phyloP scores from a whole-genome alignment of 495 filamentous ascomycete species.

The Aspergillus affinis region DNA sequence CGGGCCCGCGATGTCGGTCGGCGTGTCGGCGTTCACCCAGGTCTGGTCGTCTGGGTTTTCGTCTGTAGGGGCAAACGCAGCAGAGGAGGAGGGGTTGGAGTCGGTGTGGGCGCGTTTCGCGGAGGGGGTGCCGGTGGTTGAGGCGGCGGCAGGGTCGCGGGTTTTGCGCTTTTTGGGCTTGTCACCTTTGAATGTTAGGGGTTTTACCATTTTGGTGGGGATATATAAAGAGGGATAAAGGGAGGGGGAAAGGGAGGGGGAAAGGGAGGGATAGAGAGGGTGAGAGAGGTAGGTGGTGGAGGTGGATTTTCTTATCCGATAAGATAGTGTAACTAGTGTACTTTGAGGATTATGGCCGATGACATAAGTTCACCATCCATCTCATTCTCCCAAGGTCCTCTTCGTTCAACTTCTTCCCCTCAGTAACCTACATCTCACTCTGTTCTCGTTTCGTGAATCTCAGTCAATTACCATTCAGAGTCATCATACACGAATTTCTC shows the following conservation, averaged over 20 bases:
- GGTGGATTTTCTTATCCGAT: conserved; percentile 2
- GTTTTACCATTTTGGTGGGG: conserved; percentile 61
- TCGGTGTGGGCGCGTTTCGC: conserved; percentile 38
- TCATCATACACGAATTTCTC: background rate
- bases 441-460: background rate
- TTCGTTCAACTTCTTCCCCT: background rate
- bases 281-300: background rate
- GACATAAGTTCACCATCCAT: background rate
- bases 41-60: conserved; percentile 63
- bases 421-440: background rate
- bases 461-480: background rate
- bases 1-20: conserved; percentile 78
- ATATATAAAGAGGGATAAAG: conserved; percentile 1
- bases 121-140: conserved; percentile 14
- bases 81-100: conserved; percentile 38
- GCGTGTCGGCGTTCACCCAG: conserved; percentile 84
- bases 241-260: background rate
- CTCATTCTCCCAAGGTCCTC: background rate
- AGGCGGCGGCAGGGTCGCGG: conserved; percentile 26
- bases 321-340: background rate
- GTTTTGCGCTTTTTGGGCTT: conserved; percentile 88
- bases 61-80: conserved; percentile 28
- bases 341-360: background rate
- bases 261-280: conserved; percentile 2
- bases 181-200: conserved; percentile 94